Evolutionary conservation across 345 rosid genomes (phyloP).

Genomic region (Bruguiera parviflora): DNA sequence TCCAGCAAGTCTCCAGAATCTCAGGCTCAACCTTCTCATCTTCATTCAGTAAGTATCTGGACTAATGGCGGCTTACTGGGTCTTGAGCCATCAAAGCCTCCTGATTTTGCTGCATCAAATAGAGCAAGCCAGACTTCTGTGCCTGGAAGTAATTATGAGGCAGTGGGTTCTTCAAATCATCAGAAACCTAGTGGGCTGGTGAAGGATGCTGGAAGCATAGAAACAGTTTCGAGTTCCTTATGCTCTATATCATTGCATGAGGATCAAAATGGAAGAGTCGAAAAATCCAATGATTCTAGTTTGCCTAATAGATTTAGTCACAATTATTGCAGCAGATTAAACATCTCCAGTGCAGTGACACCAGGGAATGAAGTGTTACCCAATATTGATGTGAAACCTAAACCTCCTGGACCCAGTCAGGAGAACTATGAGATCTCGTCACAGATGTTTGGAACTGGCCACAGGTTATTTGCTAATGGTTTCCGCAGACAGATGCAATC

Average conservation of each 20-base stretch:
- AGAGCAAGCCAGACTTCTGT: constrained; percentile 26
- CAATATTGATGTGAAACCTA: constrained; percentile 26
- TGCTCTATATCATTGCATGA: constrained; percentile 16
- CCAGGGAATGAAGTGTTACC: constrained; percentile 29
- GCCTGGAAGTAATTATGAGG: constrained; percentile 26
- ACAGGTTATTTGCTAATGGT: constrained; percentile 56
- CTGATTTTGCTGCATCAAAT: constrained; percentile 61
- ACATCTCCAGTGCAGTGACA: constrained; percentile 20
- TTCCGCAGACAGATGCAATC: constrained; percentile 51
- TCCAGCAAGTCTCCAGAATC: constrained; percentile 38
- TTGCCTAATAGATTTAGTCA: constrained; percentile 24
- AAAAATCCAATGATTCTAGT: constrained; percentile 24
- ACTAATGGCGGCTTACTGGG: constrained; percentile 93
- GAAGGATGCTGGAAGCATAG: constrained; percentile 28
- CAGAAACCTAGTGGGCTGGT: constrained; percentile 23
- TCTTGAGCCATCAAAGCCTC: constrained; percentile 88
- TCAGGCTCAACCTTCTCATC: constrained; percentile 31
- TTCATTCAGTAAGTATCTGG: constrained; percentile 63
- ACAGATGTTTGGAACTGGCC: constrained; percentile 58
- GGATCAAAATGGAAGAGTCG: constrained; percentile 29
- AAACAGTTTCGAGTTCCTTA: constrained; percentile 22
- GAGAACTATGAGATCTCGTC: constrained; percentile 42
- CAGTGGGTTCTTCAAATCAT: constrained; percentile 21
- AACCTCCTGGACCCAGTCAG: constrained; percentile 27
- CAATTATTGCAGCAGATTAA: constrained; percentile 21